Conservation (phyloP, 108 stramenopile genomes). For the Hondaea fermentalgiana region DNA sequence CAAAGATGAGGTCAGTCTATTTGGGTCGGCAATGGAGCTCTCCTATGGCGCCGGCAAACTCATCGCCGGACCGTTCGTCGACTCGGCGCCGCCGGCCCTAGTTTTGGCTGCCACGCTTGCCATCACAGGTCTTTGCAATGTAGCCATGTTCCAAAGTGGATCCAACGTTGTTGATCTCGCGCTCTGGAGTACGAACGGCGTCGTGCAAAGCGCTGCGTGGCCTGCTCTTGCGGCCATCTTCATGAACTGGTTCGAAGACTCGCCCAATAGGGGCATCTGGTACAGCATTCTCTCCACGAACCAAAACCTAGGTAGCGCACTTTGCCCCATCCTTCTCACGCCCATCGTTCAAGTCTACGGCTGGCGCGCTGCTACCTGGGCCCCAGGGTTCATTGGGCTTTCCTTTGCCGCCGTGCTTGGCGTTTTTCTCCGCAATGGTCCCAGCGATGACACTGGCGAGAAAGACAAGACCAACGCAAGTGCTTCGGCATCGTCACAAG, state of each 20-base stretch:
- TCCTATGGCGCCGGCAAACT: conserved; percentile 2
- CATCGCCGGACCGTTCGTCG: background rate
- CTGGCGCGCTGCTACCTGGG: background rate
- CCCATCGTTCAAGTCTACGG: background rate
- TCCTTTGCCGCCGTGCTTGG: background rate
- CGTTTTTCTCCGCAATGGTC: background rate
- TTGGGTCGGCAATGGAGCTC: background rate
- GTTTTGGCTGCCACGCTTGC: background rate
- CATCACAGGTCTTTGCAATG: background rate
- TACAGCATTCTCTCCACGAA: conserved; percentile 5
- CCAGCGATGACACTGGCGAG: background rate
- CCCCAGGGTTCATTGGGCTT: background rate
- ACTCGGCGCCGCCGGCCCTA: background rate
- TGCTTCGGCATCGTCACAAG: too few species aligned
- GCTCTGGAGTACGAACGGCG: background rate
- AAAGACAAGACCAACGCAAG: background rate
- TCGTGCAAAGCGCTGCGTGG: background rate
- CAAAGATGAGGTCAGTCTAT: background rate
- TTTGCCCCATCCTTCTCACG: background rate
- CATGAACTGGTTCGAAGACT: background rate
- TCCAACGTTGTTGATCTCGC: background rate
- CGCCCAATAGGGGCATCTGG: background rate
- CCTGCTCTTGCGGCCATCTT: background rate
- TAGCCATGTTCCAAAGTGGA: background rate
- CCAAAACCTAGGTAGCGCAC: conserved; percentile 3